Percentiles rank a stretch among this genome's conserved stretches.
phyloP scores from a whole-genome alignment of 163 green algal species.

The Coccomyxa subellipsoidea region DNA sequence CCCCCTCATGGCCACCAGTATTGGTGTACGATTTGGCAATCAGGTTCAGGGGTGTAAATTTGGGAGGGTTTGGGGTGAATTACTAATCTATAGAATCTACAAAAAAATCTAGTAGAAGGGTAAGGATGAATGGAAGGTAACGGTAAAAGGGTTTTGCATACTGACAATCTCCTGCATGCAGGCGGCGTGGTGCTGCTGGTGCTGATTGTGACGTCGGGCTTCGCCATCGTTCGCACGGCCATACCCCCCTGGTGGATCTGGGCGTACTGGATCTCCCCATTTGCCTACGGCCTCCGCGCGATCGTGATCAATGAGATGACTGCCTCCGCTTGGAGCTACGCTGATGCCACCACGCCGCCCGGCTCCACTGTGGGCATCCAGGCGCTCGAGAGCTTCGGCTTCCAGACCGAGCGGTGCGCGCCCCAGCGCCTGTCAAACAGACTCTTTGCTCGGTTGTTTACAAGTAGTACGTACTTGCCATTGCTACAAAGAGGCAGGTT shows the following conservation, averaged over 20 bases:
- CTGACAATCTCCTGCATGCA: constrained; percentile 18
- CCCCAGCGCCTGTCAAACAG: too few relatives aligned
- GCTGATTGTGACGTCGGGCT: constrained; percentile 18
- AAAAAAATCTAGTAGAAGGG: too few relatives aligned
- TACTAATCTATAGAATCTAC: too few relatives aligned
- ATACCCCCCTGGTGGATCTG: constrained; percentile 27
- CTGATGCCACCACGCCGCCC: neutral
- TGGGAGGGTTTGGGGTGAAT: too few relatives aligned
- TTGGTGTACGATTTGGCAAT: too few relatives aligned
- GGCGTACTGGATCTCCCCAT: constrained; percentile 24
- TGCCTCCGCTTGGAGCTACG: constrained; percentile 3
- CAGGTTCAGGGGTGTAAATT: too few relatives aligned
- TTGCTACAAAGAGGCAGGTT: too few relatives aligned
- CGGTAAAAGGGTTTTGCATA: too few relatives aligned
- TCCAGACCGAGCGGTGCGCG: constrained; percentile 25
- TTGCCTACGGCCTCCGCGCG: constrained; percentile 15
- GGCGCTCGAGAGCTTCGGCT: constrained; percentile 31
- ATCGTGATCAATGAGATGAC: constrained; percentile 79
- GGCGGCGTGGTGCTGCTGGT: constrained; percentile 15
- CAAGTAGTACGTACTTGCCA: too few relatives aligned
- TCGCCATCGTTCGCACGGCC: constrained; percentile 12
- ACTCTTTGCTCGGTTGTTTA: too few relatives aligned
- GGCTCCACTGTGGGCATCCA: constrained; percentile 11
- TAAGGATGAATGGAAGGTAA: too few relatives aligned
- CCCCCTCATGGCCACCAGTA: too few relatives aligned